Conservation (phyloP, 2,329 filamentous ascomycete species). For the Hirsutella minnesotensis region DNA sequence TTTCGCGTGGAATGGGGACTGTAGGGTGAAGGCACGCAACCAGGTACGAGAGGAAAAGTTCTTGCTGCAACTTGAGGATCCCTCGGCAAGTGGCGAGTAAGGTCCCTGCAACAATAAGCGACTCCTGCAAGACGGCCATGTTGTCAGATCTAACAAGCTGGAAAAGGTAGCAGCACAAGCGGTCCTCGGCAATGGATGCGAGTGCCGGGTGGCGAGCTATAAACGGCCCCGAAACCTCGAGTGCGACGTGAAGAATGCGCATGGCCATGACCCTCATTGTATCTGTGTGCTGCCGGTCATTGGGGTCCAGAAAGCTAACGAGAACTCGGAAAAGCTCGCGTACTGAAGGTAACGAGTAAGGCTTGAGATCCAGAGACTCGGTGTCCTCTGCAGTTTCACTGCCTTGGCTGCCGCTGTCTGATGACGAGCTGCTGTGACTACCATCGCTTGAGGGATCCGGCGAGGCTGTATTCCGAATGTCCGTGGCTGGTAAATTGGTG, state of each 20-base stretch:
- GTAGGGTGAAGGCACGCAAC: conserved; percentile 87
- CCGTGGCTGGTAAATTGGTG: conserved; percentile 1
- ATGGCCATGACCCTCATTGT: conserved; percentile 95
- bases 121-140: conserved; percentile 87
- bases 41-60: conserved; percentile 87
- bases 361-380: conserved; percentile 53
- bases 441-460: not conserved
- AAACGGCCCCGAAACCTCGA: conserved; percentile 90
- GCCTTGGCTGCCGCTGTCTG: conserved; percentile 15
- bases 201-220: conserved; percentile 87
- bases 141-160: conserved; percentile 94
- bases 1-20: conserved; percentile 86
- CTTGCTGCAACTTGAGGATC: conserved; percentile 90
- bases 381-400: conserved; percentile 20
- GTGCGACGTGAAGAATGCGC: conserved; percentile 89
- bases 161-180: conserved; percentile 86
- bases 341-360: conserved; percentile 90
- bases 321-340: conserved; percentile 87
- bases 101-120: conserved; percentile 82
- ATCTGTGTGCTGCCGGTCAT: conserved; percentile 86
- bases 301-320: conserved; percentile 85
- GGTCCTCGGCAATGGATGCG: conserved; percentile 80
- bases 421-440: not conserved
- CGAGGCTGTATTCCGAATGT: not conserved
- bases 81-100: conserved; percentile 80